A percentile compares a stretch with the other conserved stretches of the same genome.
phyloP scores from a whole-genome alignment of 768 basidiomycete genomes.

The Tulasnella sp. region DNA sequence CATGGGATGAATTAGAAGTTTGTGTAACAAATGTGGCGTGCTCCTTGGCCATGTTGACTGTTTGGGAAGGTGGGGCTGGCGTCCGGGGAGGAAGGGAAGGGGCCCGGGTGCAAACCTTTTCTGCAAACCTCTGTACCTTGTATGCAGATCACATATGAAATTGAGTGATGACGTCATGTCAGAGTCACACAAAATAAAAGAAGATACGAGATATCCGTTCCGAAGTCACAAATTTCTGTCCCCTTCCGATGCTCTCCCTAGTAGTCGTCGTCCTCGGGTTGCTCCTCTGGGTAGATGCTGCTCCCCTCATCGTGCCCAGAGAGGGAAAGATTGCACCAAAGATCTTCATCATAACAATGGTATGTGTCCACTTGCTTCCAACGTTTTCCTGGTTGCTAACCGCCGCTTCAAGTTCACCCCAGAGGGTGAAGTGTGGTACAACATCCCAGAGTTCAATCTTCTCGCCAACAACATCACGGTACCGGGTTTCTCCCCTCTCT shows the following conservation, averaged over 20 bases:
- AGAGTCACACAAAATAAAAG: background rate
- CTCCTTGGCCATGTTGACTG: too few relatives aligned
- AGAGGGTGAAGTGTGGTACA: slow-evolving; percentile 23
- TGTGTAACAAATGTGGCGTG: too few relatives aligned
- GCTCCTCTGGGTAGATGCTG: background rate
- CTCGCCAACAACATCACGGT: slow-evolving; percentile 34
- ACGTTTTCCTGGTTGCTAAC: background rate
- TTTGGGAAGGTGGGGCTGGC: too few relatives aligned
- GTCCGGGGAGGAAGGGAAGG: too few relatives aligned
- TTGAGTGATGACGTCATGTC: too few relatives aligned
- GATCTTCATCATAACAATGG: background rate
- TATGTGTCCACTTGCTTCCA: background rate
- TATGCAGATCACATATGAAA: too few relatives aligned
- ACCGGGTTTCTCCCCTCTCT: slow-evolving; percentile 36
- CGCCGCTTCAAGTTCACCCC: background rate
- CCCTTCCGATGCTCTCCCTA: background rate
- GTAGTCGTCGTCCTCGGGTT: background rate
- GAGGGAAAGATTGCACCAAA: background rate
- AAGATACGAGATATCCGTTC: too few relatives aligned
- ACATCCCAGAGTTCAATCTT: slow-evolving; percentile 29
- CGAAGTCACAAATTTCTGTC: background rate
- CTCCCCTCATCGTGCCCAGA: background rate
- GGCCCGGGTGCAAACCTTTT: too few relatives aligned
- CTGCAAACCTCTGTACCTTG: too few relatives aligned
- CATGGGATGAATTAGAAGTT: too few relatives aligned